Base-by-base conservation (phyloP, 768 basidiomycete genomes). In the Pleurotus salmoneostramineus region DNA sequence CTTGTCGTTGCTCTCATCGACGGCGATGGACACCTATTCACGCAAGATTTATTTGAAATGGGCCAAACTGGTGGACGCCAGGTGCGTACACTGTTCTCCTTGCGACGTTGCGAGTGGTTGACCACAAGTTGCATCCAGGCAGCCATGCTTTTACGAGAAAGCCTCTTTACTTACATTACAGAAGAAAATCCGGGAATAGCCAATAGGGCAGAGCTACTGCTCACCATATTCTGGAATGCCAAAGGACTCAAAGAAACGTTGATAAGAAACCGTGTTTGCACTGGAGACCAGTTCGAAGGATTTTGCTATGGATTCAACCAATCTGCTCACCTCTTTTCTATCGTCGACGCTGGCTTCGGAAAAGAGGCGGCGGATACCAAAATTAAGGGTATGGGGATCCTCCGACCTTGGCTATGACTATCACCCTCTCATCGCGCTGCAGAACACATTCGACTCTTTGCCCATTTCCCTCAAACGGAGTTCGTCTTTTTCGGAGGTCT, bases 351-450 rank as follows among this genome's bases (percentile, higher is more conserved):
- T 34, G 82, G 82, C 11, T 65, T 66, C 46, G 77, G 77, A 51
- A 82, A 82, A 64, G 81, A 82, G 67, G 78, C 77, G 12, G 82
- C 79, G 6, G 81, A 82, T 64, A 69, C 76, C 50, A 83, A 83
- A 68, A 72, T 82, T 60, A 80, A 79, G 72, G 79, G 82, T 79
- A 35, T 44, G 66, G 31, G 10, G 69, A 10, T n/a, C n/a, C 33
- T 8, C 12, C 36, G n/a, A 4, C 14, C 27, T 37, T 14, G 14
- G 50, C 14, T 51, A 72, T 7, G 34, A 51, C 34, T 14, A n/a
- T 7, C 44, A 55, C 31, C 17, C 43, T 58, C 48, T 43, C 44
- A 12, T 27, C 21, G 21, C 21, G 21, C 21, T 27, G 71, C 61
- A 75, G 43, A 77, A 63, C 75, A 67, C 59, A 72, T 81, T 12